These are phyloP conservation scores for Silene vulgaris DNA, from an alignment of 179 eudicot genomes.

Conservation along the genomic window DNA sequence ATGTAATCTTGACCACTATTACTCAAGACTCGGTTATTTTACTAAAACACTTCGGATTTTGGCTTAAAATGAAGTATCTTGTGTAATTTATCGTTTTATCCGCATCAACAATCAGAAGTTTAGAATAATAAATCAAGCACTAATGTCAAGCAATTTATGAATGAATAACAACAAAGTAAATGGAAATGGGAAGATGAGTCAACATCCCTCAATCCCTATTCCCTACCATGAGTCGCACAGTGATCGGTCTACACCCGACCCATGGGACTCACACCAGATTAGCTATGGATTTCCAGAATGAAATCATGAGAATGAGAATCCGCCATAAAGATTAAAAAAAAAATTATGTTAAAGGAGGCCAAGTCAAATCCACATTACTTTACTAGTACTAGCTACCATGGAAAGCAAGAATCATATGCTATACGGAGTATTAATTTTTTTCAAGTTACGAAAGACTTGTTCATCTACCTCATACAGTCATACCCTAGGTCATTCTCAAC, in stretches of 20 bases:
- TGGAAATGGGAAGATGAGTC: neutral
- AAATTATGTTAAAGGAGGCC: neutral
- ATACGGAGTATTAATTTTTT: neutral
- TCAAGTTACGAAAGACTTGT: too few species aligned
- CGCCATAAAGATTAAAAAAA: conserved; percentile 6
- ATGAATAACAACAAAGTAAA: neutral
- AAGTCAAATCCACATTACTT: conserved; percentile 15
- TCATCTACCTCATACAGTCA: too few species aligned
- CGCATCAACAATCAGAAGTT: neutral
- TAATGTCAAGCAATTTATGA: neutral
- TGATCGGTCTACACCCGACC: too few species aligned
- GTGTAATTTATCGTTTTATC: neutral
- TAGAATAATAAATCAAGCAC: neutral
- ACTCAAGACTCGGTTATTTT: neutral
- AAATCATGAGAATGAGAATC: conserved; percentile 3
- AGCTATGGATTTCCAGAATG: conserved; percentile 4
- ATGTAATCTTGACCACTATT: neutral
- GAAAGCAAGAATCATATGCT: conserved; percentile 25
- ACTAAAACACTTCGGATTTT: neutral
- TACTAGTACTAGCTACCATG: neutral
- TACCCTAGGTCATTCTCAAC: conserved; percentile 13
- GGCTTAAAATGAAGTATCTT: too few species aligned
- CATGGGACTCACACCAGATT: neutral
- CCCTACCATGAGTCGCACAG: neutral
- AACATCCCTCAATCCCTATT: neutral